A percentile compares a stretch with the other conserved stretches of the same genome.
phyloP scores from a whole-genome alignment of 2,329 filamentous ascomycete genomes.

The Colletotrichum sp. region DNA sequence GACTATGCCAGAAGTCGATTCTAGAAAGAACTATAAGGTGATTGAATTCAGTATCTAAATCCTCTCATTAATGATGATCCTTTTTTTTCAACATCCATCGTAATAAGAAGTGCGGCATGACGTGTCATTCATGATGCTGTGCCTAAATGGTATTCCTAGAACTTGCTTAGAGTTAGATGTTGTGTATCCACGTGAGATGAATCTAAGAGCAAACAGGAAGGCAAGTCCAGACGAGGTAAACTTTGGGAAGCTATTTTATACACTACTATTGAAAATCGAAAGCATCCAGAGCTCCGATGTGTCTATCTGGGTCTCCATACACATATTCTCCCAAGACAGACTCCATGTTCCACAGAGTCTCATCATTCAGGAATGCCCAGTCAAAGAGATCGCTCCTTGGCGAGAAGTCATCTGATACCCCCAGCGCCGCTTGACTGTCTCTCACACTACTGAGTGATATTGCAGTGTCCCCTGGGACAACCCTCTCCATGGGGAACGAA shows the following conservation, averaged over 20 bases:
- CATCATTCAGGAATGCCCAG: conserved; percentile 23
- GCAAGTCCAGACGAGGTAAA: background rate
- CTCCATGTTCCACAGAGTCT: conserved; percentile 24
- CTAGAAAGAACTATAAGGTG: background rate
- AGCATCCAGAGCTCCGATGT: background rate
- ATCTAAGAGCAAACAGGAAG: background rate
- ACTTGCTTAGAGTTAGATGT: background rate
- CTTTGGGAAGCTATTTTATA: background rate
- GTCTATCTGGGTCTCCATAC: conserved; percentile 15
- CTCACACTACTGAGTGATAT: background rate
- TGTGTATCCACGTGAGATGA: background rate
- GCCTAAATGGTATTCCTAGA: background rate
- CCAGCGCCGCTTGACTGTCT: background rate
- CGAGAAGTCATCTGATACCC: background rate
- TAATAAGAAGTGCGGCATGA: background rate
- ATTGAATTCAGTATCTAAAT: background rate
- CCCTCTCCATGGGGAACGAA: background rate
- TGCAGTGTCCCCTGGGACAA: background rate
- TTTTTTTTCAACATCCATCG: background rate
- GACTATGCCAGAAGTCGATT: conserved; percentile 18
- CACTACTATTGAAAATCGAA: background rate
- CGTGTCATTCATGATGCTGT: background rate
- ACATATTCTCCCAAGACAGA: conserved; percentile 22
- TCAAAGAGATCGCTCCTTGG: background rate
- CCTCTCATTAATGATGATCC: background rate